phyloP scores from a whole-genome alignment of 139 green algal genomes.

The Diplosphaera chodatii region DNA sequence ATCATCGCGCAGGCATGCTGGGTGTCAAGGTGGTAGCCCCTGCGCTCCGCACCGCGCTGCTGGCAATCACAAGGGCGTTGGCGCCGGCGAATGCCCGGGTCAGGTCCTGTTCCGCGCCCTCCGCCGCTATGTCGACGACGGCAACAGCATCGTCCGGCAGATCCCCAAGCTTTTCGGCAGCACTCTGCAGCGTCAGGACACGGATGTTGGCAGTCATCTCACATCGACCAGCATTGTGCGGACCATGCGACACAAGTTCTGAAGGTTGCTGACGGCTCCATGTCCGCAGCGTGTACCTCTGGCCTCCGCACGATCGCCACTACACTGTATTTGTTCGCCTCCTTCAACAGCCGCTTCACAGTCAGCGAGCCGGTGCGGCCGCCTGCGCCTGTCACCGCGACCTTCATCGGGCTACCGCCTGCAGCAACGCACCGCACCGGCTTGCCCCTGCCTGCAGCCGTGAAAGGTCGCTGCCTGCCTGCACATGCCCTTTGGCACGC shows the following conservation, averaged over 20 bases:
- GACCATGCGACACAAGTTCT: no score
- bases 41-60: no score
- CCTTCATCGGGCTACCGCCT: slow-evolving; percentile 22
- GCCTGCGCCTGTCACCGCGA: slow-evolving; percentile 67
- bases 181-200: neutral
- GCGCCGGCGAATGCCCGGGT: slow-evolving; percentile 20
- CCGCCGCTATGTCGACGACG: slow-evolving; percentile 15
- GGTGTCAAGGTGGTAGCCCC: neutral
- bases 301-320: slow-evolving; percentile 42
- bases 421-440: no score
- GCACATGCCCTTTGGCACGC: no score
- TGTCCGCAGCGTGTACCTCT: no score
- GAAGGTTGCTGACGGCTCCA: no score
- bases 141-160: slow-evolving; percentile 5
- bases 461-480: no score
- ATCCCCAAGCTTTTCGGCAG: neutral
- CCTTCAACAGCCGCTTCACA: slow-evolving; percentile 55
- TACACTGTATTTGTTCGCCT: slow-evolving; percentile 24
- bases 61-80: slow-evolving; percentile 48
- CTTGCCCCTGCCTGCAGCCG: no score
- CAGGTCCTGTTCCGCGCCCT: slow-evolving; percentile 14
- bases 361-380: slow-evolving; percentile 61
- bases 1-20: no score
- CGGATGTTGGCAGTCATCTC: no score
- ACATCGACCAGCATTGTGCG: no score